These are phyloP conservation scores for Metarhizium humberi DNA, from an alignment of 2,329 filamentous ascomycete genomes.

Conservation along the genomic window DNA sequence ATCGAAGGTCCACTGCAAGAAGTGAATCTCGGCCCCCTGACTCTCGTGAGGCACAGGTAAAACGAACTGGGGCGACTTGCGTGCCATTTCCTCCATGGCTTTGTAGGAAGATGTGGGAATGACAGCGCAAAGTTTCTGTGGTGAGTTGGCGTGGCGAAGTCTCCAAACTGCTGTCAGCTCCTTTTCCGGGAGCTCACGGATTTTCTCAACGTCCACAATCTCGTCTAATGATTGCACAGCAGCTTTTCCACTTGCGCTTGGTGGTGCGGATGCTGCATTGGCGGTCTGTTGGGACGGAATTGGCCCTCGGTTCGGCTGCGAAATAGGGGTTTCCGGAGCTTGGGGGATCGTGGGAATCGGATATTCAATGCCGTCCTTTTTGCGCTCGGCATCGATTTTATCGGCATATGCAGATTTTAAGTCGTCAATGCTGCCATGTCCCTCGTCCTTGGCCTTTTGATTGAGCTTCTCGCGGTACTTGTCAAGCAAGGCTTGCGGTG, in stretches of 20 bases:
- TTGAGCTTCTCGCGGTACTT: constrained; percentile 84
- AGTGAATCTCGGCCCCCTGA: constrained; percentile 83
- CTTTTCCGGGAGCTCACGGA: constrained; percentile 59
- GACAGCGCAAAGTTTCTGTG: constrained; percentile 72
- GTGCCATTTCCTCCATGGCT: constrained; percentile 62
- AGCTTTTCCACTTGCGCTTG: constrained; percentile 1
- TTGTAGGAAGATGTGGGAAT: constrained; percentile 67
- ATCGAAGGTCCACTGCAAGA: constrained; percentile 93
- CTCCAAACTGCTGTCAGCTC: constrained; percentile 89
- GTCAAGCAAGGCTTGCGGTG: constrained; percentile 60
- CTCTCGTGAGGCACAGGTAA: constrained; percentile 67
- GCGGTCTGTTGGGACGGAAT: constrained; percentile 15
- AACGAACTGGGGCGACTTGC: constrained; percentile 76
- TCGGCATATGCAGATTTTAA: constrained; percentile 78
- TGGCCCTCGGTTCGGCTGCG: constrained; percentile 25
- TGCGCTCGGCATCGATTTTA: constrained; percentile 65
- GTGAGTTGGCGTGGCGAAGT: constrained; percentile 66
- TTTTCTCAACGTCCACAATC: constrained; percentile 71
- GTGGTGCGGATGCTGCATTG: background rate
- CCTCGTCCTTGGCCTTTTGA: constrained; percentile 66
- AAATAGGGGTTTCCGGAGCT: constrained; percentile 24
- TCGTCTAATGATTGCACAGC: constrained; percentile 38
- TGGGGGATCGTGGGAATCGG: constrained; percentile 25
- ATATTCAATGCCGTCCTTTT: constrained; percentile 50
- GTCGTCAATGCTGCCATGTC: constrained; percentile 60